Conservation (phyloP, 768 basidiomycete species). For the Cyclocybe cylindracea region DNA sequence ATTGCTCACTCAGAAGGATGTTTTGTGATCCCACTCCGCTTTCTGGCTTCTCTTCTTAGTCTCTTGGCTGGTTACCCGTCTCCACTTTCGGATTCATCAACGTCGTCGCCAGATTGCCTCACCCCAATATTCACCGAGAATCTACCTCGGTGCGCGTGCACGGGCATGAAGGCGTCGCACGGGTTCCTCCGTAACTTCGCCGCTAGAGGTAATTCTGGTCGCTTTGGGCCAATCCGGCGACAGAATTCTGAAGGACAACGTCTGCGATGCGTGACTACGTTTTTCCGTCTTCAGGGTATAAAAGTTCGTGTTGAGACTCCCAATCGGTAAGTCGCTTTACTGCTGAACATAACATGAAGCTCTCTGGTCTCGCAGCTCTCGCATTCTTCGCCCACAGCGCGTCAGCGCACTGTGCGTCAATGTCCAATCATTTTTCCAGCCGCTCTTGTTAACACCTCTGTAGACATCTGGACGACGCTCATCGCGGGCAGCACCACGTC, state of each 20-base stretch:
- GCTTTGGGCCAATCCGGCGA: no score
- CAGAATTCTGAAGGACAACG: no score
- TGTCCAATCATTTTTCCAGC: neutral
- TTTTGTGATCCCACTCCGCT: no score
- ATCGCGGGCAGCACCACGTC: conserved; percentile 28
- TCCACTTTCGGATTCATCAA: neutral
- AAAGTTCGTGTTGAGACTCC: neutral
- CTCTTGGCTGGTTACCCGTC: no score
- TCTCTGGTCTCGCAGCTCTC: conserved; percentile 19
- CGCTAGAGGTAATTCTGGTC: neutral
- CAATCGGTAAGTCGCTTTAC: neutral
- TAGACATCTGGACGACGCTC: conserved; percentile 34
- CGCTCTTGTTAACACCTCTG: neutral
- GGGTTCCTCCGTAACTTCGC: neutral
- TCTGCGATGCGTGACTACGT: neutral
- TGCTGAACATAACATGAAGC: conserved; percentile 20
- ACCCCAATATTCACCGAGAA: neutral
- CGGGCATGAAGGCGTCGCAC: neutral
- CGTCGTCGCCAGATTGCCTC: neutral
- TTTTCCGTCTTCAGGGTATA: conserved; percentile 9
- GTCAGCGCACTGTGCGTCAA: conserved; percentile 27
- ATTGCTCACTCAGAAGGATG: no score
- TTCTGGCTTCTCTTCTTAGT: no score
- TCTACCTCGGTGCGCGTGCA: neutral
- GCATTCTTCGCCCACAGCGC: conserved; percentile 22